These are phyloP conservation scores for Colletotrichum brevisporum DNA, from an alignment of 2,329 filamentous ascomycete species.

Conservation along the genomic window DNA sequence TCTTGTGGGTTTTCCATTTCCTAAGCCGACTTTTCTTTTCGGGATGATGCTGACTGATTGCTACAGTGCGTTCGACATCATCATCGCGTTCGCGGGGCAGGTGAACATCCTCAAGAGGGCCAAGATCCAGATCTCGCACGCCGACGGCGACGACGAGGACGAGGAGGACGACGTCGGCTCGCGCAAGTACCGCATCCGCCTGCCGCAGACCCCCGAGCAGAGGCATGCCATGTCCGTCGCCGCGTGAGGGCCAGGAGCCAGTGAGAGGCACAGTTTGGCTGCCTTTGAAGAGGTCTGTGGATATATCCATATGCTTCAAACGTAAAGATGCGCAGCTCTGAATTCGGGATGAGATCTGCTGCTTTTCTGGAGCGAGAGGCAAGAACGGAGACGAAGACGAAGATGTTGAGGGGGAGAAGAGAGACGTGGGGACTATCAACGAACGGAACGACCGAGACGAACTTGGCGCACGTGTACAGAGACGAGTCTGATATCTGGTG, in stretches of 20 bases:
- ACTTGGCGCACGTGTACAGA: not conserved
- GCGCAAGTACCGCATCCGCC: slow-evolving; percentile 35
- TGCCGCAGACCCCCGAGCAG: slow-evolving; percentile 32
- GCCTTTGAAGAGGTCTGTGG: too few relatives aligned
- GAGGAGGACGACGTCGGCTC: slow-evolving; percentile 23
- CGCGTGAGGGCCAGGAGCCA: not conserved
- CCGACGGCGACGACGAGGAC: slow-evolving; percentile 26
- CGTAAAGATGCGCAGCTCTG: too few relatives aligned
- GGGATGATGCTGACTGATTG: not conserved
- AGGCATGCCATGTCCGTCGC: slow-evolving; percentile 25
- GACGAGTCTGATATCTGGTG: not conserved
- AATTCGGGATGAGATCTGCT: too few relatives aligned
- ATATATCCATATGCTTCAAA: too few relatives aligned
- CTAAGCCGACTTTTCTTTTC: too few relatives aligned
- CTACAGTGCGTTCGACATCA: slow-evolving; percentile 3
- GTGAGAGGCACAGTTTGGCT: not conserved
- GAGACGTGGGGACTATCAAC: too few relatives aligned
- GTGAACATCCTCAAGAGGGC: slow-evolving; percentile 28
- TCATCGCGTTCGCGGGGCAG: slow-evolving; percentile 28
- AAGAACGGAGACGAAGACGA: too few relatives aligned
- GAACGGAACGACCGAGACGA: not conserved
- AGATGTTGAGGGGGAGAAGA: too few relatives aligned
- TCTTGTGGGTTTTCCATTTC: too few relatives aligned
- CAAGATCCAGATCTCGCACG: slow-evolving; percentile 21
- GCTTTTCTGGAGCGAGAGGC: too few relatives aligned